Evolutionary conservation across 805 yeast genomes (phyloP).

Genomic region (Jamesozyma piceae): DNA sequence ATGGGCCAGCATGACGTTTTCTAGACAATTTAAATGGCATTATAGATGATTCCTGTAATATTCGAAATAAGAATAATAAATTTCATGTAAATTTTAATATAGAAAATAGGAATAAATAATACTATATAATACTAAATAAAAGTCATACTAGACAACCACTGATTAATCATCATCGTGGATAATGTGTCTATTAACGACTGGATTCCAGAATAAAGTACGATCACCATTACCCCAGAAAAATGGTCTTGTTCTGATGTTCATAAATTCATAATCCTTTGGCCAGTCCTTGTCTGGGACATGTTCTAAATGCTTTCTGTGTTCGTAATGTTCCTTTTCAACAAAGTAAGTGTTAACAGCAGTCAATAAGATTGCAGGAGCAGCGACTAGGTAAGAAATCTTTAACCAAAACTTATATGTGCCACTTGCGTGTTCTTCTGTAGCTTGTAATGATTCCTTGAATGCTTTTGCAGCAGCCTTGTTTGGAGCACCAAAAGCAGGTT

Average conservation of each 20-base stretch:
- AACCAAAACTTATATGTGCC: constrained; percentile 75
- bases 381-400: constrained; percentile 70
- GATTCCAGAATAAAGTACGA: constrained; percentile 94
- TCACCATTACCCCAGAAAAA: constrained; percentile 99
- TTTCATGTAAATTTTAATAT: neutral
- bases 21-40: no score
- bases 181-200: constrained; percentile 81
- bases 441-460: constrained; percentile 51
- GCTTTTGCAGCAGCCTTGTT: constrained; percentile 56
- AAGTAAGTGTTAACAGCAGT: constrained; percentile 74
- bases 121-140: constrained; percentile 1
- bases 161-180: constrained; percentile 25
- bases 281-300: constrained; percentile 78
- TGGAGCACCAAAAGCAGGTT: constrained; percentile 42
- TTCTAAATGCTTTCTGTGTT: constrained; percentile 70
- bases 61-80: neutral
- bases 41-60: no score
- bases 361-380: constrained; percentile 70
- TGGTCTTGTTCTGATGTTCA: constrained; percentile 77
- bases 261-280: constrained; percentile 86
- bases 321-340: constrained; percentile 80
- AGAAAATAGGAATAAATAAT: neutral
- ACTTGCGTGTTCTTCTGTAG: constrained; percentile 70
- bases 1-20: no score
- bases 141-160: neutral